Evolutionary conservation across 108 stramenopile genomes (phyloP).

Genomic region (Chaetoceros tenuissimus): DNA sequence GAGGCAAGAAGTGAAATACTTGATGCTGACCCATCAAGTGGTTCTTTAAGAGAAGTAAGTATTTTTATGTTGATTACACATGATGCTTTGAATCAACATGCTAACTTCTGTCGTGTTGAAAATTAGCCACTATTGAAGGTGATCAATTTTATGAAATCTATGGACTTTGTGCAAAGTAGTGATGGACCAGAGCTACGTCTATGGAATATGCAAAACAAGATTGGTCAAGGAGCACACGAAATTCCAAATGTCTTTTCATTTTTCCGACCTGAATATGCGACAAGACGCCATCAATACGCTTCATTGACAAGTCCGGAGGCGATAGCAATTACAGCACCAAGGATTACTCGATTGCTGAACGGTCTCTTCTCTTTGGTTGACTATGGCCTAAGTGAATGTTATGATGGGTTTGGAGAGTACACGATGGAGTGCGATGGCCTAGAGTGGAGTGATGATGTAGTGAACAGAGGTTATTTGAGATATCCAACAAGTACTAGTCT

Average conservation of each 20-base stretch:
- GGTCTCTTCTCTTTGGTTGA: constrained; percentile 37
- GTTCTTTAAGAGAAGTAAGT: constrained; percentile 36
- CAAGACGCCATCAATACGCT: constrained; percentile 12
- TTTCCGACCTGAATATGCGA: constrained; percentile 29
- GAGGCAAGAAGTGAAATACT: constrained; percentile 30
- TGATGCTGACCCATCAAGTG: constrained; percentile 43
- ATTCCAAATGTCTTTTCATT: constrained; percentile 45
- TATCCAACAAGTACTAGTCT: constrained; percentile 5
- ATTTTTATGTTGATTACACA: constrained; percentile 38
- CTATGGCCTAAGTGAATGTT: constrained; percentile 35
- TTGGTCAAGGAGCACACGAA: constrained; percentile 20
- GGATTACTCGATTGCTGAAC: constrained; percentile 16
- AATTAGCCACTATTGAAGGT: constrained; percentile 36
- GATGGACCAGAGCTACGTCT: background rate
- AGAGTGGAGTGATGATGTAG: constrained; percentile 1
- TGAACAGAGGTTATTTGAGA: constrained; percentile 12
- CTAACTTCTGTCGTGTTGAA: constrained; percentile 9
- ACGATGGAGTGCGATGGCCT: constrained; percentile 13
- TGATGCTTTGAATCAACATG: background rate
- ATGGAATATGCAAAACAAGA: constrained; percentile 7
- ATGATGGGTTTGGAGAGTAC: constrained; percentile 33
- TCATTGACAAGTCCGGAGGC: constrained; percentile 21
- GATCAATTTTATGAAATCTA: constrained; percentile 27
- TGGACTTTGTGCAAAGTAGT: constrained; percentile 18
- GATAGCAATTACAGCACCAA: constrained; percentile 5